Percentiles rank a stretch among this genome's conserved stretches.
Conservation (phyloP, 1,139 yeast genomes). For the Magnusiomyces paraingens region DNA sequence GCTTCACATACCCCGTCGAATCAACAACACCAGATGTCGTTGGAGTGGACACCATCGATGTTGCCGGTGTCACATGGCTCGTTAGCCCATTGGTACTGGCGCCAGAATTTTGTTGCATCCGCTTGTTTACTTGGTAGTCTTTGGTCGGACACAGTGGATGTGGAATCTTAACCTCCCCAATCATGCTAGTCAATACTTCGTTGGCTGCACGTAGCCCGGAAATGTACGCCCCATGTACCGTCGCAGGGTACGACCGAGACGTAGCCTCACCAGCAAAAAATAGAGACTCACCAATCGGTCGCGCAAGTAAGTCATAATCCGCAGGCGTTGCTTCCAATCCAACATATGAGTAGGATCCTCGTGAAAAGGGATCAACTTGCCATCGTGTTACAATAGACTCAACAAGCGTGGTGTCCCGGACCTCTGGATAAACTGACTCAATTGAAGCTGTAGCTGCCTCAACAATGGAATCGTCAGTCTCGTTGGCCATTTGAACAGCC, state of each 20-base stretch:
- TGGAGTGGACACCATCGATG: constrained; percentile 12
- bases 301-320: constrained; percentile 38
- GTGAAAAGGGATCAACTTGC: constrained; percentile 38
- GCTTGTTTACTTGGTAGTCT: constrained; percentile 15
- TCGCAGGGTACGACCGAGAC: constrained; percentile 38
- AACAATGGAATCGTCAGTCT: constrained; percentile 33
- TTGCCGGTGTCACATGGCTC: constrained; percentile 11
- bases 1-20: no score
- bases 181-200: constrained; percentile 36
- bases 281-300: constrained; percentile 34
- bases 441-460: constrained; percentile 33
- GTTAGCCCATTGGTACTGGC: constrained; percentile 4
- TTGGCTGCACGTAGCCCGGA: constrained; percentile 40
- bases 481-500: constrained; percentile 31
- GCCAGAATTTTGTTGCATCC: constrained; percentile 1
- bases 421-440: constrained; percentile 26
- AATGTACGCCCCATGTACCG: constrained; percentile 41
- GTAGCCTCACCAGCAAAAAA: constrained; percentile 44
- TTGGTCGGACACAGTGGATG: constrained; percentile 33
- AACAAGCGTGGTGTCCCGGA: constrained; percentile 25
- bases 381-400: constrained; percentile 40
- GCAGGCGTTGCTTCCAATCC: constrained; percentile 40
- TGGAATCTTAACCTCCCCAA: constrained; percentile 38
- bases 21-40: no score
- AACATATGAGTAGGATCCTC: constrained; percentile 39